Conservation (phyloP, 768 basidiomycete species). For the Boletus vinaceobasis region DNA sequence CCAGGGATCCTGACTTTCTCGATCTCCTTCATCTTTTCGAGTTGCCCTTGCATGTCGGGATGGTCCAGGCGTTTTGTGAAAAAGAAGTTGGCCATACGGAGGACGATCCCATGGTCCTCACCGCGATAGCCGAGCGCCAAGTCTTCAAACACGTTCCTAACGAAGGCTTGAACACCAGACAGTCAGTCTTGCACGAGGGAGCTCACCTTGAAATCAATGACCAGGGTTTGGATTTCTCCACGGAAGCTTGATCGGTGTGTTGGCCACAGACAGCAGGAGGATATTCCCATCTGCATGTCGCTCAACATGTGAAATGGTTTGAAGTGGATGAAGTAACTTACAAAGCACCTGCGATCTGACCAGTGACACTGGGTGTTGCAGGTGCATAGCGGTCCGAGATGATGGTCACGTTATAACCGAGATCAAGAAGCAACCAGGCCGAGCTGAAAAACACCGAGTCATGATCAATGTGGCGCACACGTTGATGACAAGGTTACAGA, state of each 20-base stretch:
- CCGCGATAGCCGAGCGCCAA: not conserved
- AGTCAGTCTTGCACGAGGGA: not conserved
- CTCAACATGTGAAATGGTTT: not conserved
- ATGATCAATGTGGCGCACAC: not conserved
- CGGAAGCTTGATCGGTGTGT: not conserved
- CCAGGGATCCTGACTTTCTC: not conserved
- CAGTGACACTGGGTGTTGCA: not conserved
- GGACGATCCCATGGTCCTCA: not conserved
- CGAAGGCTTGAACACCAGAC: not conserved
- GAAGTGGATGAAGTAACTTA: not conserved
- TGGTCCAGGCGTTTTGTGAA: not conserved
- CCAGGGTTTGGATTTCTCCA: not conserved
- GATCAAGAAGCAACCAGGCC: not conserved
- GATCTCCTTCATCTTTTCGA: not conserved
- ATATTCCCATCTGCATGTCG: not conserved
- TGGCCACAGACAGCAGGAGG: not conserved
- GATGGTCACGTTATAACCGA: not conserved
- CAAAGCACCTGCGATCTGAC: not conserved
- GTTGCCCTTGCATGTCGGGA: not conserved
- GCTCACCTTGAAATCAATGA: not conserved
- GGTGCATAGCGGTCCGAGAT: not conserved
- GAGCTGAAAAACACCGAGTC: not conserved
- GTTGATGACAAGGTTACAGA: not conserved
- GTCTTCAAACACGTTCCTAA: not conserved
- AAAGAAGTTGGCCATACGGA: not conserved